Conservation (phyloP, 164 flowering plant genomes). For the Kalanchoe fedtschenkoi region DNA sequence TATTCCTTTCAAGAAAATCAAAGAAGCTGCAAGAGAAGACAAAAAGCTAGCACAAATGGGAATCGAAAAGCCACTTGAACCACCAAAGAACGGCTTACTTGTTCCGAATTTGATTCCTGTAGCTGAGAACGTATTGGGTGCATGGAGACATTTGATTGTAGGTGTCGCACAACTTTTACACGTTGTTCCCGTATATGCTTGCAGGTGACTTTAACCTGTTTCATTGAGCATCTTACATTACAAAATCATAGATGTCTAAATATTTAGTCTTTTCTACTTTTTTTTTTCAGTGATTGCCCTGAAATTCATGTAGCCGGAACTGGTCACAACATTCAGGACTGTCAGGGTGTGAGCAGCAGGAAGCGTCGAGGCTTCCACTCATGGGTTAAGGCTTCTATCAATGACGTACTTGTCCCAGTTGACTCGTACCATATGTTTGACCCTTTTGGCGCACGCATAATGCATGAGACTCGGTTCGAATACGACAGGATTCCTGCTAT, state of each 20-base stretch:
- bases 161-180: conserved; percentile 80
- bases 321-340: conserved; percentile 67
- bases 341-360: conserved; percentile 39
- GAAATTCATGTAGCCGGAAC: conserved; percentile 64
- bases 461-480: conserved; percentile 69
- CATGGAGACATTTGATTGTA: conserved; percentile 72
- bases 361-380: conserved; percentile 50
- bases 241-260: neutral
- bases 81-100: conserved; percentile 83
- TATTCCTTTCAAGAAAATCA: conserved; percentile 62
- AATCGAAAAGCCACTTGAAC: conserved; percentile 72
- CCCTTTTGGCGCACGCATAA: conserved; percentile 81
- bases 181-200: conserved; percentile 78
- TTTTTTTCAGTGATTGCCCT: conserved; percentile 51
- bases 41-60: conserved; percentile 75
- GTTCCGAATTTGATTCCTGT: conserved; percentile 74
- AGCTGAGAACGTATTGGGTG: conserved; percentile 70
- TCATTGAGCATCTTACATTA: neutral
- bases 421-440: conserved; percentile 91
- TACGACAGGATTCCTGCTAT: conserved; percentile 91
- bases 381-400: conserved; percentile 82
- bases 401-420: conserved; percentile 65
- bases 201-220: conserved; percentile 42
- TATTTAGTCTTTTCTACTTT: neutral
- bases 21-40: conserved; percentile 44